Evolutionary conservation across 495 filamentous ascomycete genomes (phyloP).

Genomic region (Podospora comata): DNA sequence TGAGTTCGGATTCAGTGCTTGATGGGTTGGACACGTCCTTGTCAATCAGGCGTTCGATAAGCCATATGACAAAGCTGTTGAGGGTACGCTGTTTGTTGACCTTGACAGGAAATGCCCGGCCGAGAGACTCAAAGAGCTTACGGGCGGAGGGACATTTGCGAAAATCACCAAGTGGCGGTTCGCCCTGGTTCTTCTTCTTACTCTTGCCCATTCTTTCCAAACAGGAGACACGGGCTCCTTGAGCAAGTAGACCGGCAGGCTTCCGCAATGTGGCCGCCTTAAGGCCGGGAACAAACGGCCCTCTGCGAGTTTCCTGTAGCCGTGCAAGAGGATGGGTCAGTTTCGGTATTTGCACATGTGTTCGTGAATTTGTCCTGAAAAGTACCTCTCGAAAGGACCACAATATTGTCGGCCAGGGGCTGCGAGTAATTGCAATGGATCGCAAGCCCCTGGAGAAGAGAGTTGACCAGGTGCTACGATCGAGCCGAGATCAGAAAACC

Average conservation of each 20-base stretch:
- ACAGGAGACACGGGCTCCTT: neutral
- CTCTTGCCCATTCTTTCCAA: conserved; percentile 10
- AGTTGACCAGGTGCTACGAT: neutral
- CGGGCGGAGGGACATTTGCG: conserved; percentile 13
- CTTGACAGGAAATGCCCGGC: conserved; percentile 10
- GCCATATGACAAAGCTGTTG: conserved; percentile 32
- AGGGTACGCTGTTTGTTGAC: conserved; percentile 19
- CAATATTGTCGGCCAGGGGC: neutral
- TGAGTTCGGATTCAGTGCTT: conserved; percentile 17
- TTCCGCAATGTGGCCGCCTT: neutral
- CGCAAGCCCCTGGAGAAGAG: neutral
- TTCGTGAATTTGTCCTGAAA: neutral
- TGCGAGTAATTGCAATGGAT: neutral
- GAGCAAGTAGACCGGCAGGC: neutral
- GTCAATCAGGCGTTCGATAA: conserved; percentile 30
- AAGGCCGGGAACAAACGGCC: neutral
- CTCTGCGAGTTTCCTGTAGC: neutral
- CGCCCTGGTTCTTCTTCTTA: conserved; percentile 12
- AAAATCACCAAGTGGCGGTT: conserved; percentile 6
- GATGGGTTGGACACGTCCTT: conserved; percentile 27
- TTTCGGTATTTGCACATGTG: neutral
- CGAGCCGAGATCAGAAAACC: neutral
- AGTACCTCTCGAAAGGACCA: neutral
- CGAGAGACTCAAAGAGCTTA: conserved; percentile 23
- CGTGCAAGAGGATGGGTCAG: neutral